phyloP scores from a whole-genome alignment of 73 alveolate species.

The Effrenium voratum region DNA sequence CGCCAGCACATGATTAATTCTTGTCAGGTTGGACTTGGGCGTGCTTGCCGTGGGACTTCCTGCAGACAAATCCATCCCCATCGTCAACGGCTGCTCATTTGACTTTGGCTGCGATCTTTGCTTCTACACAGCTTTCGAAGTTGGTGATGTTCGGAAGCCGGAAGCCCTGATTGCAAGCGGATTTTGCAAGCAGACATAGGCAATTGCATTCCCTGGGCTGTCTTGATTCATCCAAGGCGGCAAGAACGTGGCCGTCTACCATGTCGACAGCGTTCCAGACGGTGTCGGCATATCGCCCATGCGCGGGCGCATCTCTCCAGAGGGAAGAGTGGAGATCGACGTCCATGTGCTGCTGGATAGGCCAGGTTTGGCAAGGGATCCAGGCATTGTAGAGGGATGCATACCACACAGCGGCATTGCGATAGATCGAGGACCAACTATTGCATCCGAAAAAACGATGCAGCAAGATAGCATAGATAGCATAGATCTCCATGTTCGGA shows the following conservation, averaged over 20 bases:
- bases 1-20: too few relatives aligned
- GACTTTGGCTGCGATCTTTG: neutral
- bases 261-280: constrained; percentile 95
- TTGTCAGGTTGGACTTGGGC: constrained; percentile 95
- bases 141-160: too few relatives aligned
- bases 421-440: too few relatives aligned
- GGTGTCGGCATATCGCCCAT: constrained; percentile 96
- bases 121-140: too few relatives aligned
- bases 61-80: constrained; percentile 95
- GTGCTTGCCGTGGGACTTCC: constrained; percentile 96
- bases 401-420: neutral
- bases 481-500: too few relatives aligned
- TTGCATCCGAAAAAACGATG: too few relatives aligned
- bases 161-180: too few relatives aligned
- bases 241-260: constrained; percentile 96
- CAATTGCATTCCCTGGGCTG: too few relatives aligned
- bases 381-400: neutral
- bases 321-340: constrained; percentile 95
- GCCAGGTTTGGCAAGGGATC: neutral
- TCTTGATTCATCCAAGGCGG: constrained; percentile 43
- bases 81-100: constrained; percentile 92
- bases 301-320: constrained; percentile 96
- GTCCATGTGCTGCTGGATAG: constrained; percentile 96
- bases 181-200: too few relatives aligned
- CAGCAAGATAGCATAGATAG: too few relatives aligned